Base-by-base conservation (phyloP, 176 grass and related monocot species). In the Cenchrus purpureus region DNA sequence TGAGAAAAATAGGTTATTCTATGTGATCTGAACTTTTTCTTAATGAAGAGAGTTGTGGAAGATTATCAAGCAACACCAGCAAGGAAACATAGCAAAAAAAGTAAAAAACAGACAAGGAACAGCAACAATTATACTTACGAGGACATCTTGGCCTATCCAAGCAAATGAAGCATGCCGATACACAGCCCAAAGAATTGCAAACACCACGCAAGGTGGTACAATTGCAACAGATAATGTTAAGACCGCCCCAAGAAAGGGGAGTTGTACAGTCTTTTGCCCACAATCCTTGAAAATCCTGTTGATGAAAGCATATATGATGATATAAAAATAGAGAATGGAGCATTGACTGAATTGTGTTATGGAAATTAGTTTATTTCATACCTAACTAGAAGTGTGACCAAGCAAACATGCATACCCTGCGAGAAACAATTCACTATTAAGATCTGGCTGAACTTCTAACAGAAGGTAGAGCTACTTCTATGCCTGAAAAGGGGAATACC, bases 81-180 rank as follows among this genome's bases (percentile, higher is more conserved):
- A 34, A 40, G 29, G 80, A 31, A 84, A 20, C 34, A 81, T 3
- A 58, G 65, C 20, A 90, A 46, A 28, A 19, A 8, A 51, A 11
- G 49, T 10, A 10, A 51, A 51, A 51, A 90, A 49, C n/a, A 22
- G 4, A 48, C 60, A 10, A 87, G 43, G 8, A 77, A 70, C 72
- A 0, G 77, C 44, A 16, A 57, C 19, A 45, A 76, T 59, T 74
- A 25, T 16, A 82, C 96, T 92, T 90, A 98, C 96, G 68, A 98
- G 86, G 76, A 94, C 85, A 43, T 98, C 96, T 95, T 98, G 93
- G 49, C 96, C 93, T 83, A 98, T 98, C 96, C 96, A 98, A 79
- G 96, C 91, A 93, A 90, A 94, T 7, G 89, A 98, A 72, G 85
- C 62, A 86, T 92, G 91, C 15, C 92, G 96, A 84, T 92, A 91